Base-by-base conservation (phyloP, 306 rosid species). In the Quercus bicolor region DNA sequence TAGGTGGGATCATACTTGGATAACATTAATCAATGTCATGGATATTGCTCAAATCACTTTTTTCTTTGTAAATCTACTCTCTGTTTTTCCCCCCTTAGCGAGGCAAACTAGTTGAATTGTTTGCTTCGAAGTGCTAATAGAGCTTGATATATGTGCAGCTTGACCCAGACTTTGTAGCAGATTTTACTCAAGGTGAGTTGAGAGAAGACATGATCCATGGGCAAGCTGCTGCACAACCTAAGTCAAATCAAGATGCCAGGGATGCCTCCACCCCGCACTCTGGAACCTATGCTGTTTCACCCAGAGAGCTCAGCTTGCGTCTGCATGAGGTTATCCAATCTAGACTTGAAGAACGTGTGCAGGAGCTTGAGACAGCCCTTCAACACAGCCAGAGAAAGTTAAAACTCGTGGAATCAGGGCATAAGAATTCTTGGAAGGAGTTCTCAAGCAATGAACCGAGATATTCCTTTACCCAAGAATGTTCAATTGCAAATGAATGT, bases 361-460 rank as follows among this genome's bases (percentile, higher is more conserved):
- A 88, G 77, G 96, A 94, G 71, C 98, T 94, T 53, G 98, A 94
- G 85, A 62, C 78, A 24, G 91, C 96, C 13, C 91, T 92, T 11
- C 80, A 86, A 84, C 83, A 89, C 76, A 90, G 93, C 82, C 85
- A 85, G 79, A 88, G 84, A 72, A 84, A 88, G 78, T 21, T 83
- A 40, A 60, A 28, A 6, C 43, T 65, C 6, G 18, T 83, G 77
- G 87, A 92, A 79, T 85, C 84, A 14, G 83, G 81, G 86, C 79
- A 52, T 20, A 77, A 72, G 48, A 65, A 53, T 78, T 79, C 81
- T 69, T 75, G 53, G 72, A 85, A 75, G 53, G 52, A 59, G 26
- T 77, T 79, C 72, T 54, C 85, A 20, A 31, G 77, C 56, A n/a
- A 12, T 78, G 77, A n/a, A 65, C 65, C 65, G 66, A 73, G 62